Evolutionary conservation across 2,329 filamentous ascomycete genomes (phyloP), one percentile per base, ranked within the genome.

Genomic region (Myriosclerotinia duriaeana): DNA sequence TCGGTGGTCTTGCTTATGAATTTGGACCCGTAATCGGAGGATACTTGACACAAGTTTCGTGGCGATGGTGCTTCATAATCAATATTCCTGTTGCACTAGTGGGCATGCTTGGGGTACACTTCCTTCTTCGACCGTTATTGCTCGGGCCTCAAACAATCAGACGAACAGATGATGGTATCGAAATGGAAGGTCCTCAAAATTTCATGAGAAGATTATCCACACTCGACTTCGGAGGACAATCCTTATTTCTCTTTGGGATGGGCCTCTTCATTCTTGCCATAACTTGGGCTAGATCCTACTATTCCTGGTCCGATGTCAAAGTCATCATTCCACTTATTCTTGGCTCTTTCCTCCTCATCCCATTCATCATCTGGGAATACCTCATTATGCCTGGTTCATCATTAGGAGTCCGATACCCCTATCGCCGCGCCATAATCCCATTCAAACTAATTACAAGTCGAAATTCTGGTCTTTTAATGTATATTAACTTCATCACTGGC

Each of bases 21-120:
- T 67, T 72, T 9, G 72, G 88, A 0, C 88, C 88, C 0, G 81
- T 89, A 2, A 78, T 89, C 34, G 88, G 88, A 53, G 70, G 81
- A 0, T 84, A 84, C 67, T 78, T 87, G 15, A 84, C 84, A 26
- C 77, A 79, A 46, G 76, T 80, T 5, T 82, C 80, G 69, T 90
- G 88, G 87, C 79, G 87, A 60, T 90, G 88, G 82, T 87, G 86
- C 72, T 90, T 90, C 74, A 85, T 82, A 48, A 82, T 89, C 64
- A 86, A 85, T 68, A 78, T 87, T n/a, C 85, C 85, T 20, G 80
- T 88, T 53, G 81, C 79, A 1, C 78, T 80, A 3, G 71, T 83
- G 26, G 83, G 82, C 7, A 78, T 88, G 46, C 58, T 83, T n/a
- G 67, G 85, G 52, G 79, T 85, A 60, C 84, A 84, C 71, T 76